Percentiles rank a stretch among this genome's conserved stretches.
Conservation (phyloP, 805 yeast species). For the Nakazawaea wickerhamii region DNA sequence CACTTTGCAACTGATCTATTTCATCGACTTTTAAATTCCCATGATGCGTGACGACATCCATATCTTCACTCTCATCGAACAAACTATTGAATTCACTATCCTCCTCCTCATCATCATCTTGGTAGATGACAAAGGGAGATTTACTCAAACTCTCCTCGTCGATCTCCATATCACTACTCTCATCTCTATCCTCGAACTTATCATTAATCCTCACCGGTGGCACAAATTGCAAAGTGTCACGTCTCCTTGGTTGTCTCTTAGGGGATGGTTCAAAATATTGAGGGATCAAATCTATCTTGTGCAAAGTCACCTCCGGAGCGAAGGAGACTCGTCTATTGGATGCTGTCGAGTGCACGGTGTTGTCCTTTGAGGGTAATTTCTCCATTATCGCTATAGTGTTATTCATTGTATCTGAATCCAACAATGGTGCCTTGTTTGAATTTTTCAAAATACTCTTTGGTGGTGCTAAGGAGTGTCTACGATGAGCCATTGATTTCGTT, state of each 20-base stretch:
- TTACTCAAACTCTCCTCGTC: slow-evolving; percentile 1
- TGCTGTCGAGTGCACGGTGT: slow-evolving; percentile 7
- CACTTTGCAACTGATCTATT: slow-evolving; percentile 11
- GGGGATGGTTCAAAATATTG: slow-evolving; percentile 14
- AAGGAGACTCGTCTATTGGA: slow-evolving; percentile 60
- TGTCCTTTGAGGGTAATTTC: slow-evolving; percentile 16
- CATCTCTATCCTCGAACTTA: slow-evolving; percentile 1
- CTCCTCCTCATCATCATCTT: slow-evolving; percentile 15
- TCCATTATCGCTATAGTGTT: slow-evolving; percentile 33
- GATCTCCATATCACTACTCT: slow-evolving; percentile 1
- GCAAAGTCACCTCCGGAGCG: slow-evolving; percentile 70
- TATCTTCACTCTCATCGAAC: slow-evolving; percentile 1
- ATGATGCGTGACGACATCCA: slow-evolving; percentile 1
- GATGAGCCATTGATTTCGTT: slow-evolving; percentile 2
- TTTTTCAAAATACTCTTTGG: slow-evolving; percentile 33
- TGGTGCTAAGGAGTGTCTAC: slow-evolving; percentile 32
- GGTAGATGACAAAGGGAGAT: slow-evolving; percentile 7
- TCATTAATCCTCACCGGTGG: slow-evolving; percentile 16
- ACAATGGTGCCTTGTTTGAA: slow-evolving; percentile 15
- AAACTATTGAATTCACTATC: slow-evolving; percentile 3
- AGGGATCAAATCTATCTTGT: slow-evolving; percentile 41
- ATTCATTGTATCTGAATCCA: slow-evolving; percentile 19
- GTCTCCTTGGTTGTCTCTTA: slow-evolving; percentile 21
- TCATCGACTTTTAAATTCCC: slow-evolving; percentile 13
- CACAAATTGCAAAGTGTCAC: slow-evolving; percentile 25